A percentile compares a stretch with the other conserved stretches of the same genome.
Conservation (phyloP, 495 filamentous ascomycete species). For the Sabuloglossum arenarium region DNA sequence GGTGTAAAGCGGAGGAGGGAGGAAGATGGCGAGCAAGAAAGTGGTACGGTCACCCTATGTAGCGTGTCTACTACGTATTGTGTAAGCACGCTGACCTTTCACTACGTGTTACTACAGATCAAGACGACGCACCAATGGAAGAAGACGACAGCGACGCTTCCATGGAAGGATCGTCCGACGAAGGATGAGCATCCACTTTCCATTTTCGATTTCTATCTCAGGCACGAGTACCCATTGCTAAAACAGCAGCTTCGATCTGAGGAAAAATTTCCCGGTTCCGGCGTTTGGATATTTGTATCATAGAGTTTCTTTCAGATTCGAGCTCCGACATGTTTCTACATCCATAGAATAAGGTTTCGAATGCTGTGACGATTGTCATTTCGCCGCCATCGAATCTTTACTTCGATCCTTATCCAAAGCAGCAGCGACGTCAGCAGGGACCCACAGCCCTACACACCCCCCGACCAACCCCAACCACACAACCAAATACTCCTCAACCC, state of each 20-base stretch:
- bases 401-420: too few relatives aligned
- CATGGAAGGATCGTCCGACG: conserved; percentile 16
- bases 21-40: conserved; percentile 13
- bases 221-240: too few relatives aligned
- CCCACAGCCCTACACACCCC: conserved; percentile 45
- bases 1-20: conserved; percentile 15
- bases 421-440: conserved; percentile 26
- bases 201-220: background rate
- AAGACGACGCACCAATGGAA: conserved; percentile 8
- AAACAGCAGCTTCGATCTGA: too few relatives aligned
- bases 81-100: background rate
- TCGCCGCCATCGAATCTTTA: too few relatives aligned
- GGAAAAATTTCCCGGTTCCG: too few relatives aligned
- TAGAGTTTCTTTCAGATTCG: too few relatives aligned
- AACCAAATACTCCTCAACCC: conserved; percentile 47
- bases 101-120: background rate
- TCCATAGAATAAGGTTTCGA: too few relatives aligned
- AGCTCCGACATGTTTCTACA: too few relatives aligned
- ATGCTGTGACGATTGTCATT: too few relatives aligned
- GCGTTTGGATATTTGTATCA: too few relatives aligned
- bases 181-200: conserved; percentile 9
- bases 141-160: conserved; percentile 15
- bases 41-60: conserved; percentile 6
- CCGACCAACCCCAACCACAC: conserved; percentile 67
- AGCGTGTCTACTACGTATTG: background rate